Percentiles rank a stretch among this genome's conserved stretches.
These are phyloP conservation scores for Isatis tinctoria DNA, from an alignment of 345 rosid genomes.

Conservation along the genomic window DNA sequence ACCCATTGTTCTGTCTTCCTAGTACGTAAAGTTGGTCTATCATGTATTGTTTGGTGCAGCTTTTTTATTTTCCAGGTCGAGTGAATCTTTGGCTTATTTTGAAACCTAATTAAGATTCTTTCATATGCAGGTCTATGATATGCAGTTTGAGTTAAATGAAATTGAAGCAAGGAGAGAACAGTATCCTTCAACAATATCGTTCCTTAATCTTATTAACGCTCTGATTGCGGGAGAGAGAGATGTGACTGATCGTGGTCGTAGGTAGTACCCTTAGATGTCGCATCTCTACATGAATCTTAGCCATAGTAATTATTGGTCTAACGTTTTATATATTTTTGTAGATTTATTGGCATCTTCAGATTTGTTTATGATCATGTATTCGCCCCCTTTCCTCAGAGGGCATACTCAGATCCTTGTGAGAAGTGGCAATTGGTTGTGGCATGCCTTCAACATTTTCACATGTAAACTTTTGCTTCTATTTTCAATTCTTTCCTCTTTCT, in stretches of 20 bases:
- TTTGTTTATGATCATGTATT: conserved; percentile 89
- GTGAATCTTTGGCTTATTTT: background rate
- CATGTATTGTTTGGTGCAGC: conserved; percentile 1
- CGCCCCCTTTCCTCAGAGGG: conserved; percentile 91
- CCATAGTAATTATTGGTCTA: conserved; percentile 16
- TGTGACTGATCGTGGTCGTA: conserved; percentile 77
- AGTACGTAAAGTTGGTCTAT: conserved; percentile 5
- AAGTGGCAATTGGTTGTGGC: conserved; percentile 93
- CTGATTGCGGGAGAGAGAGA: conserved; percentile 90
- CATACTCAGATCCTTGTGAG: conserved; percentile 89
- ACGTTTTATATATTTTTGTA: conserved; percentile 38
- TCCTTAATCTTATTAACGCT: conserved; percentile 77
- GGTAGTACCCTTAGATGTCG: conserved; percentile 44
- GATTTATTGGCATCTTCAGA: conserved; percentile 90
- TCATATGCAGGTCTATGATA: conserved; percentile 74
- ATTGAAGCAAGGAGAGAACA: conserved; percentile 92
- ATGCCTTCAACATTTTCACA: conserved; percentile 93
- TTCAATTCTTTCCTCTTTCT: background rate
- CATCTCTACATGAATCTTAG: conserved; percentile 6
- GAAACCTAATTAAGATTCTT: conserved; percentile 12
- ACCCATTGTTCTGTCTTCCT: background rate
- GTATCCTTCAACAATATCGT: conserved; percentile 90
- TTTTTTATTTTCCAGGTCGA: background rate
- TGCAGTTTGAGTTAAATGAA: conserved; percentile 97
- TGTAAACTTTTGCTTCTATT: conserved; percentile 42